Base-by-base conservation (phyloP, 73 alveolate species). In the Stentor roeselii region DNA sequence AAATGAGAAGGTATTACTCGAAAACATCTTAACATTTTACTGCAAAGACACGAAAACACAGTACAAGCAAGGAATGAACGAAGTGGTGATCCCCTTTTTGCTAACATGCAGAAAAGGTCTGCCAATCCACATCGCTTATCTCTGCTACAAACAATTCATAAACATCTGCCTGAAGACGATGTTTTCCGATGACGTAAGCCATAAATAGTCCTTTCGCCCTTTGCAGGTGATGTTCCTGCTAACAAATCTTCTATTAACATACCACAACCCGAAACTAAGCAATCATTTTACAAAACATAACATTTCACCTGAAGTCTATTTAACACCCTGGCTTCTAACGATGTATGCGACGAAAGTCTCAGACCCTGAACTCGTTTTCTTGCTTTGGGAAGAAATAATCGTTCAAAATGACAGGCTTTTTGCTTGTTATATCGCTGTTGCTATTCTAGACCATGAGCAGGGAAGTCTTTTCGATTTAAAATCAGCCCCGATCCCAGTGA, bases 31-130 rank as follows among this genome's bases (percentile, higher is more conserved):
- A 3, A 93, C 96, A 3, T 84, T 87, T 82, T 93, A 92, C 78
- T 90, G 95, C 38, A 86, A 92, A 35, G 75, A 89, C 80, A 77
- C 89, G 42, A 78, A 80, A 39, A 60, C 92, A 3, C 42, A 59
- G 60, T 93, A 93, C 82, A 93, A 93, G 78, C 95, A 93, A 92
- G 98, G 98, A 27, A 35, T 93, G 59, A 93, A 93, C 85, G 97
- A 93, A 83, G 91, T 93, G 42, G 88, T 78, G 15, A 89, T 85
- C 21, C 94, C 93, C 34, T 89, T 92, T 75, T 83, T 92, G 42
- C 85, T 90, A 67, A 59, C 88, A n/a, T 87, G 80, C 41, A 67
- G 80, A 67, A 11, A 37, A 39, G 86, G 77, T 27, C 37, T 78
- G 21, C 37, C 86, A 3, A 21, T 75, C n/a, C 31, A 58, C 6